phyloP scores from a whole-genome alignment of 2,329 filamentous ascomycete genomes.

The Colletotrichum lentis region DNA sequence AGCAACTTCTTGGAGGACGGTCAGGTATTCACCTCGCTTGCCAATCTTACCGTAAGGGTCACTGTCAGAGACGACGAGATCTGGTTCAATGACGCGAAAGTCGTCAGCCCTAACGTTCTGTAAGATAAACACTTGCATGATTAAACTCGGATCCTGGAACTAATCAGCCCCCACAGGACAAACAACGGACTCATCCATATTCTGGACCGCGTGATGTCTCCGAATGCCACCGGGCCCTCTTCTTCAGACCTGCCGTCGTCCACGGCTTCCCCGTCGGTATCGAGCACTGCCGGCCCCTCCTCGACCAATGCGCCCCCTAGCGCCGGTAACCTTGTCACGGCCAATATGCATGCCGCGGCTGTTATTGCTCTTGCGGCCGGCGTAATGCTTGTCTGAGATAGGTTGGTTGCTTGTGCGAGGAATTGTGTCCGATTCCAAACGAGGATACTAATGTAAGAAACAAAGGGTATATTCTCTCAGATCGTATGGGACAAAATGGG shows the following conservation, averaged over 20 bases:
- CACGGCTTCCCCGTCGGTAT: constrained; percentile 4
- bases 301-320: constrained; percentile 14
- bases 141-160: not conserved
- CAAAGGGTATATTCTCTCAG: not conserved
- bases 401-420: too few species aligned
- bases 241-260: constrained; percentile 10
- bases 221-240: constrained; percentile 16
- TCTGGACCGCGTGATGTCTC: constrained; percentile 40
- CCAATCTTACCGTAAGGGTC: constrained; percentile 37
- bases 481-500: not conserved
- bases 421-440: too few species aligned
- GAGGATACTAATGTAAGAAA: not conserved
- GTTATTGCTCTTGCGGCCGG: constrained; percentile 26
- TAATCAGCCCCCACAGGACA: constrained; percentile 27
- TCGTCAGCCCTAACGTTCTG: constrained; percentile 41
- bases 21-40: constrained; percentile 35
- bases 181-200: constrained; percentile 43
- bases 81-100: constrained; percentile 42
- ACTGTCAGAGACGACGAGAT: constrained; percentile 38
- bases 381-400: constrained; percentile 12
- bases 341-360: constrained; percentile 14
- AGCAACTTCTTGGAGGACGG: constrained; percentile 39
- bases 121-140: not conserved
- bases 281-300: constrained; percentile 1
- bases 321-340: constrained; percentile 2